Evolutionary conservation across 139 green algal species (phyloP), one percentile per base, ranked within the genome.

Genomic region (Chlamydomonas urium): DNA sequence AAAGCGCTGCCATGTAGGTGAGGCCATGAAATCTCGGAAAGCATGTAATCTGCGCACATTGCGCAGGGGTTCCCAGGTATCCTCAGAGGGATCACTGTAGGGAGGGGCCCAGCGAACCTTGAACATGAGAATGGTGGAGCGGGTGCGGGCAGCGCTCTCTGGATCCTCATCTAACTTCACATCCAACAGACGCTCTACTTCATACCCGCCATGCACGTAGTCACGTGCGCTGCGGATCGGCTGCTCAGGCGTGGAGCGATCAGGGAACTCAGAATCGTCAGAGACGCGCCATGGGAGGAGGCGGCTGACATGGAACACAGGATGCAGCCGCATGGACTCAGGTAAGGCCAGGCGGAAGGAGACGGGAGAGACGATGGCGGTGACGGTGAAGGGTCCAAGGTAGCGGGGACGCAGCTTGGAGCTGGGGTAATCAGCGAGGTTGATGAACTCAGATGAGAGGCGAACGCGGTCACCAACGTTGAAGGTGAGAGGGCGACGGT

Each of bases 371-470:
- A 75, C 45, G 57, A 75, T 33, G 4, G 21, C 23, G 26, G 60
- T 69, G 42, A 77, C 57, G 42, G 56, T 66, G 45, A 66, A 72
- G 59, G 71, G 71, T 6, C 71, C 71, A 26, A 77, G 35, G 61
- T 48, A 77, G 23, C 42, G 61, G 1, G 45, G 71, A n/a, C 60
- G 60, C 17, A 77, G 32, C 61, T 77, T 77, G 2, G 57, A 23
- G 8, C 33, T 68, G n/a, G 71, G 71, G 2, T 71, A 31, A 17
- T 53, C 42, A 28, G 45, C 23, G 14, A 76, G 60, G 60, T 17
- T 45, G 60, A 76, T 48, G 71, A 66, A 33, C 3, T 57, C 31
- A 57, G 71, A 71, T 59, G 59, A 71, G 33, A 77, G 61, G 42
- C 29, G 71, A 21, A 77, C 71, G 3, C 26, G 42, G 35, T 77